Percentiles rank a stretch among this genome's conserved stretches.
Evolutionary conservation across 306 rosid genomes (phyloP).

Genomic region (Pyrus bretschneideri): DNA sequence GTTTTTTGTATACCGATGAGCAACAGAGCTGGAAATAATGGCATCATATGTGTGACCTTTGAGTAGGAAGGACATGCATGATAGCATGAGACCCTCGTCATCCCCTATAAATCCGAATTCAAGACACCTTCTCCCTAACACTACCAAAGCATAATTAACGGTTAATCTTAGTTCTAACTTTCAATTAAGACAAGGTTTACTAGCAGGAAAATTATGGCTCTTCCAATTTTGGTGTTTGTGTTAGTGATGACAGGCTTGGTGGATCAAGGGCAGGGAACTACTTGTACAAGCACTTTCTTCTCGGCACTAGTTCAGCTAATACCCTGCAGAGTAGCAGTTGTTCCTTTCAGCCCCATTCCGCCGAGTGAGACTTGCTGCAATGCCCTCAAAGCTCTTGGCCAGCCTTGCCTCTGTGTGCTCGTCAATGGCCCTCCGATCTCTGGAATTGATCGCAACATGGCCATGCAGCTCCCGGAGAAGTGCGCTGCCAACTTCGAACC

Average conservation of each 20-base stretch:
- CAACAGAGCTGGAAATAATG: constrained; percentile 5
- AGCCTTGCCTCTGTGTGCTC: constrained; percentile 72
- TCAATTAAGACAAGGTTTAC: constrained; percentile 27
- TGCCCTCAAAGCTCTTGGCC: constrained; percentile 65
- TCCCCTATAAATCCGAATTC: constrained; percentile 25
- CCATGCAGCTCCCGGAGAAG: constrained; percentile 67
- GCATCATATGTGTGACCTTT: constrained; percentile 35
- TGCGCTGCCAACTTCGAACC: constrained; percentile 69
- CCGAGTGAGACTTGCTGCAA: constrained; percentile 68
- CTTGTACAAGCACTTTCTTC: constrained; percentile 68
- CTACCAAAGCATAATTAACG: background rate
- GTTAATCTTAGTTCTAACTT: background rate
- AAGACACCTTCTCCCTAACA: background rate
- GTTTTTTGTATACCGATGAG: background rate
- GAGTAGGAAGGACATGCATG: constrained; percentile 37
- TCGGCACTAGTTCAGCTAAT: constrained; percentile 73
- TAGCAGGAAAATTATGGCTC: constrained; percentile 1
- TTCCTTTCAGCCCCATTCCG: constrained; percentile 65
- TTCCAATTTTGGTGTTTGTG: constrained; percentile 23
- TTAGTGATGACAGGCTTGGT: constrained; percentile 23
- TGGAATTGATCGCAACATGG: constrained; percentile 81
- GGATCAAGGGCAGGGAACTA: constrained; percentile 29
- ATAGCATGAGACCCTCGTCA: constrained; percentile 19
- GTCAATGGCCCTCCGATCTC: constrained; percentile 73
- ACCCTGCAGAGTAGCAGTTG: constrained; percentile 78